These are phyloP conservation scores for Nemania serpens DNA, from an alignment of 2,329 filamentous ascomycete species.

Conservation along the genomic window DNA sequence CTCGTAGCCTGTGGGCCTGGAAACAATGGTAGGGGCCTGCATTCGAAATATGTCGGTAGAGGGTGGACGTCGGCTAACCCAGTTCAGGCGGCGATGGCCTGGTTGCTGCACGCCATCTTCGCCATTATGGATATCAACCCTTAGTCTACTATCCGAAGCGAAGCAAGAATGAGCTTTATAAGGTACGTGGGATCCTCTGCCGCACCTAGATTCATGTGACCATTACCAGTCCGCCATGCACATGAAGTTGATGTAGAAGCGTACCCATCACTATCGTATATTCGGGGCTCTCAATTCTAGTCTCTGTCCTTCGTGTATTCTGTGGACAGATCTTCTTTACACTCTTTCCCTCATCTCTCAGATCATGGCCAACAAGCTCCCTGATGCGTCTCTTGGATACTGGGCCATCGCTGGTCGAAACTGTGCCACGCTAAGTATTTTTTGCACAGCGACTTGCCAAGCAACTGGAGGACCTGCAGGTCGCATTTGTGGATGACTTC, in stretches of 20 bases:
- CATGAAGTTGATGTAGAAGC: background rate
- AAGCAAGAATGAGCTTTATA: conserved; percentile 86
- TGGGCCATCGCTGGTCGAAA: background rate
- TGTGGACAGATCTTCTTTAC: background rate
- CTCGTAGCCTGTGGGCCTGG: conserved; percentile 90
- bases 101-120: conserved; percentile 89
- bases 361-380: background rate
- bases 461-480: conserved; percentile 80
- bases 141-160: conserved; percentile 93
- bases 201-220: background rate
- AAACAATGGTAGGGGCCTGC: conserved; percentile 61
- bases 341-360: background rate
- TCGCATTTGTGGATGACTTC: conserved; percentile 88
- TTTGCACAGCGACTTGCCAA: conserved; percentile 71
- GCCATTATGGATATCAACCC: conserved; percentile 88
- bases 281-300: background rate
- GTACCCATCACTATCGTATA: conserved; percentile 4
- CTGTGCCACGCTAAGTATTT: conserved; percentile 25
- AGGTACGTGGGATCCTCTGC: conserved; percentile 55
- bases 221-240: background rate
- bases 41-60: background rate
- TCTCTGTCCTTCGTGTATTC: conserved; percentile 5
- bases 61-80: background rate
- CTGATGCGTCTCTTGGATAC: background rate
- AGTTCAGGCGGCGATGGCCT: conserved; percentile 83